Evolutionary conservation across 2,329 filamentous ascomycete species (phyloP), one percentile per base, ranked within the genome.

Genomic region (Ustilaginoidea virens): DNA sequence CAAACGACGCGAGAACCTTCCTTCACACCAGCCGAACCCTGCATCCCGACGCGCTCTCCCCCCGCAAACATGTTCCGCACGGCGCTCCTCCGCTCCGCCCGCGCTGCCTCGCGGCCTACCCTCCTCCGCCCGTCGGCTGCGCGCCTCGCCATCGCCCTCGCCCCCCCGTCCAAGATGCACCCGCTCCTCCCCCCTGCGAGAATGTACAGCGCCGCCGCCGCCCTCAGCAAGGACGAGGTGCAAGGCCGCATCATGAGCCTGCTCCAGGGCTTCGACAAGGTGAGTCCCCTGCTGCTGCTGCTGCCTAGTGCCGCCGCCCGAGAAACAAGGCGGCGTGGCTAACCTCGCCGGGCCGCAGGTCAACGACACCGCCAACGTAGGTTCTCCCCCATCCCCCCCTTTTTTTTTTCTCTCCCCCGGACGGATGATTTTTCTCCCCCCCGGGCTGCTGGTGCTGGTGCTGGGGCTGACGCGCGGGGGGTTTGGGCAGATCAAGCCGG

Each of bases 211-310:
- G 80, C 87, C 30, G 75, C 69, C 35, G 72, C 76, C 39, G 75
- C 77, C 42, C 71, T 96, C 40, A 67, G 72, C 47, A 78, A 85
- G 66, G 66, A 75, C 33, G 83, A 93, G 63, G 80, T 93, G 33
- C 78, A 92, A 63, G 82, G 81, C 36, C 74, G 87, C 53, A 94
- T 96, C 67, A 69, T 92, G 56, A 80, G 83, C 58, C 66, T 98
- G 48, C 60, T 98, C 58, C 79, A 85, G 63, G 87, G 86, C 56
- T 98, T 96, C 55, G 90, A 98, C 66, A 98, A 98, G 80, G 55
- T 58, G 18, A 13, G 28, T 26, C 12, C n/a, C 28, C n/a, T n/a
- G n/a, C n/a, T n/a, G n/a, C n/a, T n/a, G n/a, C n/a, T n/a, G n/a
- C n/a, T n/a, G n/a, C n/a, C n/a, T n/a, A n/a, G n/a, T n/a, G n/a